phyloP scores from a whole-genome alignment of 305 asterid genomes.

The Vinca major region DNA sequence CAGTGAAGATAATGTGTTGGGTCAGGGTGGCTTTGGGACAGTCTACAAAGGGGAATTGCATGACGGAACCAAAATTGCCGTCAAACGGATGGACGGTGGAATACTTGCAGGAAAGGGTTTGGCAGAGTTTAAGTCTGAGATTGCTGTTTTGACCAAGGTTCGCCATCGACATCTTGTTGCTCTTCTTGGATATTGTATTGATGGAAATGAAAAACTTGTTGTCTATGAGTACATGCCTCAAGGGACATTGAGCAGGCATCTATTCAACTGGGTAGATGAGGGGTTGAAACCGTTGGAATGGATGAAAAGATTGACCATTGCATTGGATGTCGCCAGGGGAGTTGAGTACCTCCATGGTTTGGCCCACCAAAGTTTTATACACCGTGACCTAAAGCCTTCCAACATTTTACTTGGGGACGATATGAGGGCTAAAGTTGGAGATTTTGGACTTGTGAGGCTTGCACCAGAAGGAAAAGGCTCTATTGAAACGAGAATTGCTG shows the following conservation, averaged over 20 bases:
- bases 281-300: constrained; percentile 76
- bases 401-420: constrained; percentile 87
- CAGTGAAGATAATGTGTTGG: constrained; percentile 59
- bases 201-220: constrained; percentile 82
- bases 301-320: constrained; percentile 67
- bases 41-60: constrained; percentile 86
- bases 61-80: constrained; percentile 94
- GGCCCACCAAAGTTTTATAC: constrained; percentile 93
- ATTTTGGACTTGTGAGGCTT: constrained; percentile 88
- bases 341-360: constrained; percentile 87
- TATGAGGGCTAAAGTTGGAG: constrained; percentile 92
- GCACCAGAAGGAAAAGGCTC: constrained; percentile 94
- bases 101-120: constrained; percentile 70
- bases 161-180: constrained; percentile 88
- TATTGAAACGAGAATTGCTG: constrained; percentile 77
- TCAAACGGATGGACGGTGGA: constrained; percentile 88
- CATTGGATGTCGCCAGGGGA: constrained; percentile 84
- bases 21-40: constrained; percentile 86
- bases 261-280: constrained; percentile 68
- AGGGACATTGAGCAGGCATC: constrained; percentile 68
- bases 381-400: constrained; percentile 88
- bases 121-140: constrained; percentile 76
- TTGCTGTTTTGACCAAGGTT: constrained; percentile 83
- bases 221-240: constrained; percentile 92
- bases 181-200: constrained; percentile 85